Evolutionary conservation across 2,329 filamentous ascomycete genomes (phyloP).

Genomic region (Beauveria australis): DNA sequence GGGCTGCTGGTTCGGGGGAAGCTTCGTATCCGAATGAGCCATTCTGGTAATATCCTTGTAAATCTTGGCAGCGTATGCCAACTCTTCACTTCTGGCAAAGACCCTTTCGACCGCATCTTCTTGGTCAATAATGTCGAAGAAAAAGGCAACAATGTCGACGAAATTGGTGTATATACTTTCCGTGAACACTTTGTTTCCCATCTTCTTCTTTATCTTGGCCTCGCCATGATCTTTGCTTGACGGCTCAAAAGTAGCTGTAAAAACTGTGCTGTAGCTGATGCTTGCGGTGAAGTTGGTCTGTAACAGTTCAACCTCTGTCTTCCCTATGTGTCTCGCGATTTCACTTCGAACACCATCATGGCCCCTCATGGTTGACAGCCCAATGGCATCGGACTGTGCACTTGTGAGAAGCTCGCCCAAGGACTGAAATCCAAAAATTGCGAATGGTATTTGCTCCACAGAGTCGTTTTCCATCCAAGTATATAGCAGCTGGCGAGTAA

Average conservation of each 20-base stretch:
- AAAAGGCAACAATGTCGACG: constrained; percentile 64
- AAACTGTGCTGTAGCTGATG: constrained; percentile 75
- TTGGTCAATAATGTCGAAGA: constrained; percentile 71
- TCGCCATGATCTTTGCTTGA: constrained; percentile 48
- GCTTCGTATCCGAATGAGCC: constrained; percentile 53
- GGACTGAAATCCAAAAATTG: constrained; percentile 71
- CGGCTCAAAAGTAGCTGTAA: constrained; percentile 28
- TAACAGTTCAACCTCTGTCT: constrained; percentile 50
- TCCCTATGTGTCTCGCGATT: constrained; percentile 50
- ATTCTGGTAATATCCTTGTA: constrained; percentile 62
- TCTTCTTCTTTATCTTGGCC: constrained; percentile 54
- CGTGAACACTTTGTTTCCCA: constrained; percentile 60
- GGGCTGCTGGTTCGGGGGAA: constrained; percentile 79
- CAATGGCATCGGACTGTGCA: constrained; percentile 68
- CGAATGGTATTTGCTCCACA: constrained; percentile 68
- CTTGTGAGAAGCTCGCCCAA: constrained; percentile 62
- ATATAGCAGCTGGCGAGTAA: constrained; percentile 80
- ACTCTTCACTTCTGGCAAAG: constrained; percentile 50
- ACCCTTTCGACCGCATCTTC: constrained; percentile 65
- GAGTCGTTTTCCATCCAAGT: constrained; percentile 71
- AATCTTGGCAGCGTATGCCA: constrained; percentile 52
- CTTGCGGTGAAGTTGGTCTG: constrained; percentile 65
- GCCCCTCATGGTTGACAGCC: constrained; percentile 74
- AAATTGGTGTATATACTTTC: constrained; percentile 61
- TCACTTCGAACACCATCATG: constrained; percentile 55